Percentiles rank a stretch among this genome's conserved stretches.
Evolutionary conservation across 129 eudicot genomes (phyloP).

Genomic region (Chrysanthemum seticuspe): DNA sequence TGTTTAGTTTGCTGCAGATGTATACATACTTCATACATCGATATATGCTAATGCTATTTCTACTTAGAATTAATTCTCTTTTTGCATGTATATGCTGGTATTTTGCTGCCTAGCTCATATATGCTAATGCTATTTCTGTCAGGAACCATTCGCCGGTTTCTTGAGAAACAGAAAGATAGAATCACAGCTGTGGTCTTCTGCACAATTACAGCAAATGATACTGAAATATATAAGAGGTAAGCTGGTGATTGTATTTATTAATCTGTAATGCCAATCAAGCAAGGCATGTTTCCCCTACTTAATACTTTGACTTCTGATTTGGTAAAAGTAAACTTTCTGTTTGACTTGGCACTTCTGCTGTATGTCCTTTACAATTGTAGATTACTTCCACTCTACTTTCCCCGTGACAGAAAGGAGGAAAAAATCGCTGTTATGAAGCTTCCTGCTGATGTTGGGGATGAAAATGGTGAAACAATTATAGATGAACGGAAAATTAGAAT

Average conservation of each 20-base stretch:
- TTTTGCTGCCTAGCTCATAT: constrained; percentile 11
- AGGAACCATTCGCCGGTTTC: constrained; percentile 98
- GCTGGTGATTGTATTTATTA: constrained; percentile 6
- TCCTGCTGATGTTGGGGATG: constrained; percentile 99
- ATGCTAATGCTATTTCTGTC: constrained; percentile 15
- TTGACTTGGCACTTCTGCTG: background rate
- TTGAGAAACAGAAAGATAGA: constrained; percentile 94
- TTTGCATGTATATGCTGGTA: constrained; percentile 3
- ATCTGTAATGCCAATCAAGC: background rate
- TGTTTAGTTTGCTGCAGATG: too few relatives aligned
- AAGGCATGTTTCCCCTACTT: too few relatives aligned
- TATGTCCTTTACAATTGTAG: constrained; percentile 35
- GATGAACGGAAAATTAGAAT: constrained; percentile 97
- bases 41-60: background rate
- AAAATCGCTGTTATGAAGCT: constrained; percentile 80
- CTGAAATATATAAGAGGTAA: constrained; percentile 95
- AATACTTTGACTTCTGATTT: too few relatives aligned
- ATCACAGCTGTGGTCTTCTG: constrained; percentile 82
- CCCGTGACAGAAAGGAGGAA: constrained; percentile 92
- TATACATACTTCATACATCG: too few relatives aligned
- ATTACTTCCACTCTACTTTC: constrained; percentile 95
- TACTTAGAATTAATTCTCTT: background rate
- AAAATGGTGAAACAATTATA: constrained; percentile 94
- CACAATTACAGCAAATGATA: constrained; percentile 67
- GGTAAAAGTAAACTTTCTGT: too few relatives aligned